Conservation (phyloP, 345 rosid species). For the Cochlearia excelsa region DNA sequence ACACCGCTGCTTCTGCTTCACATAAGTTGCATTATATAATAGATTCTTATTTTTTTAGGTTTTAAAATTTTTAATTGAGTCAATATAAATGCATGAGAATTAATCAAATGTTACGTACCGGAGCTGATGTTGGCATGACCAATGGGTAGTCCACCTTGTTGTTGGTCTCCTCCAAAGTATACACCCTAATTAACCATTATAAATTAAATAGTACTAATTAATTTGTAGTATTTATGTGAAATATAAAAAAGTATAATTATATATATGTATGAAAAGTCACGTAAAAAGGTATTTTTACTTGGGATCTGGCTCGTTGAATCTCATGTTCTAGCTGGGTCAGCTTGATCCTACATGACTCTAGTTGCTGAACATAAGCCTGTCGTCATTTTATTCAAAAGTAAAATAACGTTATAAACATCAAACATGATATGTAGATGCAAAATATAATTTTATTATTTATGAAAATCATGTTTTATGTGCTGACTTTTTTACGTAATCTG, state of each 20-base stretch:
- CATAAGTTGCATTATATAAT: constrained; percentile 5
- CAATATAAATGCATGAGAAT: background rate
- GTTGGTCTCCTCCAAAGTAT: constrained; percentile 72
- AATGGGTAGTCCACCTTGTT: constrained; percentile 49
- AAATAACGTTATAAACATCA: too few relatives aligned
- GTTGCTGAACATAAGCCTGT: constrained; percentile 97
- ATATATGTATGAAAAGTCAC: background rate
- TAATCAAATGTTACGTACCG: constrained; percentile 46
- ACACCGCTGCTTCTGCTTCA: constrained; percentile 65
- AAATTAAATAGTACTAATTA: constrained; percentile 18
- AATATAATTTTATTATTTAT: too few relatives aligned
- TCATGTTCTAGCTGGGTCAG: constrained; percentile 94
- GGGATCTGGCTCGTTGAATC: constrained; percentile 83
- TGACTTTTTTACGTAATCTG: constrained; percentile 86
- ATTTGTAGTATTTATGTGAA: background rate
- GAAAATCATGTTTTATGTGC: background rate
- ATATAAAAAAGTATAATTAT: background rate
- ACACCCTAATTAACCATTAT: constrained; percentile 62
- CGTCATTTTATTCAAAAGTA: constrained; percentile 11
- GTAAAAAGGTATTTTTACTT: constrained; percentile 40
- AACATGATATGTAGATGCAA: too few relatives aligned
- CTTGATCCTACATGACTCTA: constrained; percentile 90
- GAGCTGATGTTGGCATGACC: constrained; percentile 57
- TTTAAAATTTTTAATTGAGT: too few relatives aligned
- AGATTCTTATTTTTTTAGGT: background rate